Conservation (phyloP, 768 basidiomycete species). For the Phanerodontia chrysosporium region DNA sequence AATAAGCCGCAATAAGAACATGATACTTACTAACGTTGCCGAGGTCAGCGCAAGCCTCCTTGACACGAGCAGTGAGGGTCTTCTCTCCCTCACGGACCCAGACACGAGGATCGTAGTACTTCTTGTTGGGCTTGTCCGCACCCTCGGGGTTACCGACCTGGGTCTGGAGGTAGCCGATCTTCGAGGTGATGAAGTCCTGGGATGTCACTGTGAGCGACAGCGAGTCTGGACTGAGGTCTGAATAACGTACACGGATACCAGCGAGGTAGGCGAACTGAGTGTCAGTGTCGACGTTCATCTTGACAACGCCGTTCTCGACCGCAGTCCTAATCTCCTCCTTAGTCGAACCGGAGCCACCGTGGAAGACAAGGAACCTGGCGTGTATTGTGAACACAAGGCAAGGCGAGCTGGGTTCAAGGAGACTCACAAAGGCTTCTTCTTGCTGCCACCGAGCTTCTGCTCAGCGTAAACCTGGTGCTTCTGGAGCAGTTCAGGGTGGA, state of each 20-base stretch:
- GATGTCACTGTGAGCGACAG: background rate
- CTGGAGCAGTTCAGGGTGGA: conserved; percentile 85
- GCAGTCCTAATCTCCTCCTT: conserved; percentile 94
- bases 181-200: conserved; percentile 83
- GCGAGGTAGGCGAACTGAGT: conserved; percentile 88
- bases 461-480: conserved; percentile 84
- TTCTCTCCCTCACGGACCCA: conserved; percentile 99
- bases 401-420: background rate
- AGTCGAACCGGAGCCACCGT: conserved; percentile 97
- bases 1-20: background rate
- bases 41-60: conserved; percentile 90
- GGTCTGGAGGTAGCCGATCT: conserved; percentile 81
- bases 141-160: conserved; percentile 99
- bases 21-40: conserved; percentile 54
- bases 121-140: conserved; percentile 98
- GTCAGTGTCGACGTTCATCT: conserved; percentile 99
- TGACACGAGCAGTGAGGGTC: conserved; percentile 82
- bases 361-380: conserved; percentile 94
- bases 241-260: conserved; percentile 64
- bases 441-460: conserved; percentile 59
- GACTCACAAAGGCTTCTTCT: conserved; percentile 82
- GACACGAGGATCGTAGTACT: conserved; percentile 95
- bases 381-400: background rate
- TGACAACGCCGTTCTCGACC: conserved; percentile 89
- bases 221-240: background rate